Evolutionary conservation across 192 early-diverging fungal genomes (phyloP), one percentile per base, ranked within the genome.

Genomic region (Anaeromyces robustus): DNA sequence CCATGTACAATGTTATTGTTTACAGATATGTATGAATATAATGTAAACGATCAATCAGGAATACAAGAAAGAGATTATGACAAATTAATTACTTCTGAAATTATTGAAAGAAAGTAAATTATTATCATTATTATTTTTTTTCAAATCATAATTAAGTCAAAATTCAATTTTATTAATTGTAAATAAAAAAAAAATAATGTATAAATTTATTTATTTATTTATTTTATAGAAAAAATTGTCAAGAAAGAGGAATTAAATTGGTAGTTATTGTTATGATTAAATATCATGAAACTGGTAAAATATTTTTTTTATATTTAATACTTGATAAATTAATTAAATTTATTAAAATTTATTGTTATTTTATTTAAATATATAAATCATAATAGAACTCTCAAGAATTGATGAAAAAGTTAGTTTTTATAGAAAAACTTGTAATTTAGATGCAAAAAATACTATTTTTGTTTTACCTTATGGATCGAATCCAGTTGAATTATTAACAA

Each of bases 401-500:
- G 94, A 95, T 30, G 93, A 95, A 28, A 88, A 94, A 12, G 79
- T 95, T 26, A 80, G 81, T 19, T 88, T 88, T 39, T 90, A 95
- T n/a, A 87, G 92, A 34, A 90, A 90, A 41, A 83, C 82, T 5
- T 93, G 92, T 77, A 86, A 88, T n/a, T 82, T 96, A 32, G 94
- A 96, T 41, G 85, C 82, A 29, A 91, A 88, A 80, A 91, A 86
- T 30, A 89, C 90, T 2, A 90, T 95, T 29, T 95, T 93, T 77
- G 86, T 92, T 12, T 79, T 94, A 19, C 87, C 89, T 29, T 84
- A 85, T 79, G 87, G 85, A 39, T 80, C 52, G 4, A 52, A 13
- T 37, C 52, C 29, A 18, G 12, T 12, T n/a, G 29, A 52, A 26
- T 41, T 12, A 34, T 29, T 39, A 81, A 11, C 78, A 68, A 2